These are phyloP conservation scores for Syncephalastrum racemosum DNA, from an alignment of 371 early-diverging fungal species.

Conservation along the genomic window DNA sequence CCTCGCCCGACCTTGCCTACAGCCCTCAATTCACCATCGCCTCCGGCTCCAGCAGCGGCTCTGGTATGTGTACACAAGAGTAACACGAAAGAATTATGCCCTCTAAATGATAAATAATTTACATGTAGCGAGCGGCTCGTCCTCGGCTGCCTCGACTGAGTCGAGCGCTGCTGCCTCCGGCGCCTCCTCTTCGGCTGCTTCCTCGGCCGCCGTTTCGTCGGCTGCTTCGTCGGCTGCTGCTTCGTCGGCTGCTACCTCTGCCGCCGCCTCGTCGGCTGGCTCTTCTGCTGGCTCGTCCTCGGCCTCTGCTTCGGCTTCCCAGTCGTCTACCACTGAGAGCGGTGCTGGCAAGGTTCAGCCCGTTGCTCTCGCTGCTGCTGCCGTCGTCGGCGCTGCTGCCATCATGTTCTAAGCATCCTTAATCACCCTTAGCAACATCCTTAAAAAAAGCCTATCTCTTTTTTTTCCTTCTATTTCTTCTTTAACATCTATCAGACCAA, in stretches of 20 bases:
- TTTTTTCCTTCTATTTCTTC: too few species aligned
- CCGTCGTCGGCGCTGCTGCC: constrained; percentile 21
- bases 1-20: constrained; percentile 30
- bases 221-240: background rate
- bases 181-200: constrained; percentile 5
- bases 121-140: constrained; percentile 8
- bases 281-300: constrained; percentile 9
- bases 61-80: constrained; percentile 12
- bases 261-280: constrained; percentile 11
- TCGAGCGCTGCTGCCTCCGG: constrained; percentile 8
- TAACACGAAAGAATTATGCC: background rate
- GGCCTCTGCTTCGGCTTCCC: constrained; percentile 10
- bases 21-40: constrained; percentile 41
- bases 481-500: too few species aligned
- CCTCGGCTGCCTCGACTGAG: constrained; percentile 6
- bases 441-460: too few species aligned
- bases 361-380: constrained; percentile 20
- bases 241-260: constrained; percentile 4
- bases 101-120: too few species aligned
- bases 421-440: background rate
- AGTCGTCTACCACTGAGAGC: constrained; percentile 10
- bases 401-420: constrained; percentile 17
- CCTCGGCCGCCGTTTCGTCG: background rate
- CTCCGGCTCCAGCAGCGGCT: constrained; percentile 22
- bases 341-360: constrained; percentile 15